These are phyloP conservation scores for Prunus mira DNA, from an alignment of 306 rosid species.

Conservation along the genomic window DNA sequence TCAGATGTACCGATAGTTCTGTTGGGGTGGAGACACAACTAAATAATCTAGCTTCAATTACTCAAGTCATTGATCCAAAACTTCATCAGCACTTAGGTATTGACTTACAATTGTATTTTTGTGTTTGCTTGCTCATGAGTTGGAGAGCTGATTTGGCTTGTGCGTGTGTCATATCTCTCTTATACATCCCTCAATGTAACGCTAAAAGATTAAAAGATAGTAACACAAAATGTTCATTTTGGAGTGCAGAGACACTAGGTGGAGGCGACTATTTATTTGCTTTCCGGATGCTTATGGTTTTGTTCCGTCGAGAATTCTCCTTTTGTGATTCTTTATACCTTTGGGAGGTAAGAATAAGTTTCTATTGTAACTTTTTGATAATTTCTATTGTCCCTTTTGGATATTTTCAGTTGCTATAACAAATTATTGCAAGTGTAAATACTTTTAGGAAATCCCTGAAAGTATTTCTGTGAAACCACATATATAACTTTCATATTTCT, in stretches of 20 bases:
- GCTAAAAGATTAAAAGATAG: conserved; percentile 9
- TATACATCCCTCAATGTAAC: conserved; percentile 22
- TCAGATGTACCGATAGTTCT: conserved; percentile 81
- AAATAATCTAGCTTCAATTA: conserved; percentile 74
- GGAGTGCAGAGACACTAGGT: conserved; percentile 80
- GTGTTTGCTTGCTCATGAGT: background rate
- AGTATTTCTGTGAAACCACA: background rate
- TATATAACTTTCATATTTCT: background rate
- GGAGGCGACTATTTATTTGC: conserved; percentile 98
- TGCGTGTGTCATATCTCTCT: background rate
- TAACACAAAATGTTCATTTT: conserved; percentile 26
- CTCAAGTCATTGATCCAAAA: conserved; percentile 95
- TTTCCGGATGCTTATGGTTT: conserved; percentile 99
- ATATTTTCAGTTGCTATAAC: background rate
- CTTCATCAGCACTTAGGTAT: conserved; percentile 97
- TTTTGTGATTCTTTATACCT: conserved; percentile 95
- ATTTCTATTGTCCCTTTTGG: background rate
- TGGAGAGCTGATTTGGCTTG: background rate
- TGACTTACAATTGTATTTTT: conserved; percentile 9
- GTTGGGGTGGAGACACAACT: conserved; percentile 93
- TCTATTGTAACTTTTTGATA: background rate
- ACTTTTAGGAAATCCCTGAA: background rate
- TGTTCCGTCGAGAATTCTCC: conserved; percentile 96
- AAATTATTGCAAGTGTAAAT: background rate
- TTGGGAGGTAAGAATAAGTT: conserved; percentile 77